Evolutionary conservation across 805 yeast genomes (phyloP).

Genomic region (Cyberlindnera suaveolens): DNA sequence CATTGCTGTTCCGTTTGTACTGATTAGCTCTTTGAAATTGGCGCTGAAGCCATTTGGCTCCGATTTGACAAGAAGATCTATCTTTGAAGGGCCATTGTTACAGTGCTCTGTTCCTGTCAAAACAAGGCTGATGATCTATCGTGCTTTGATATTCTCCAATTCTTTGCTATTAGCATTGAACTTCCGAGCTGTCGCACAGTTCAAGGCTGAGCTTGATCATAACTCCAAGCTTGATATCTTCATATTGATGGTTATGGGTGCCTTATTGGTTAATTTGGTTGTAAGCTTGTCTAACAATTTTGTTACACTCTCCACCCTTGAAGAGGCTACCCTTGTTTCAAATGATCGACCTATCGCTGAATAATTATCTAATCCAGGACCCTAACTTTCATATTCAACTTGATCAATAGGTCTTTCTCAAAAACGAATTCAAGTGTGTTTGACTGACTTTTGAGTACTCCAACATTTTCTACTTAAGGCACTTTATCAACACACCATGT

Average conservation of each 20-base stretch:
- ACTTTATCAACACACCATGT: no score
- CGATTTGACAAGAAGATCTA: conserved; percentile 2
- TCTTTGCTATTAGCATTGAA: conserved; percentile 3
- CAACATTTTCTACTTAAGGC: no score
- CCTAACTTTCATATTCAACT: no score
- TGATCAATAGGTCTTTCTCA: no score
- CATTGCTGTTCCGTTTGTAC: conserved; percentile 7
- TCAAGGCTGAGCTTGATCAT: conserved; percentile 2
- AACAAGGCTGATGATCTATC: background rate
- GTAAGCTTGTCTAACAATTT: conserved; percentile 6
- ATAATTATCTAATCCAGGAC: no score
- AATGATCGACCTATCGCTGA: no score
- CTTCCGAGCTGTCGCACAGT: conserved; percentile 2
- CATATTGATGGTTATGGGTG: conserved; percentile 9
- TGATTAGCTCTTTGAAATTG: conserved; percentile 3
- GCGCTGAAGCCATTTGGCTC: background rate
- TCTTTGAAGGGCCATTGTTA: background rate
- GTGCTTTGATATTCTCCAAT: conserved; percentile 1
- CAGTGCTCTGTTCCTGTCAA: background rate
- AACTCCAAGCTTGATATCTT: conserved; percentile 4
- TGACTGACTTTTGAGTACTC: no score
- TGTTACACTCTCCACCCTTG: background rate
- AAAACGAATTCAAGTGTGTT: no score
- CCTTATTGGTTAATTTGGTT: conserved; percentile 3
- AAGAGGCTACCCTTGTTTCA: no score